These are phyloP conservation scores for Fusarium sp. DNA, from an alignment of 2,329 filamentous ascomycete genomes.

Conservation along the genomic window DNA sequence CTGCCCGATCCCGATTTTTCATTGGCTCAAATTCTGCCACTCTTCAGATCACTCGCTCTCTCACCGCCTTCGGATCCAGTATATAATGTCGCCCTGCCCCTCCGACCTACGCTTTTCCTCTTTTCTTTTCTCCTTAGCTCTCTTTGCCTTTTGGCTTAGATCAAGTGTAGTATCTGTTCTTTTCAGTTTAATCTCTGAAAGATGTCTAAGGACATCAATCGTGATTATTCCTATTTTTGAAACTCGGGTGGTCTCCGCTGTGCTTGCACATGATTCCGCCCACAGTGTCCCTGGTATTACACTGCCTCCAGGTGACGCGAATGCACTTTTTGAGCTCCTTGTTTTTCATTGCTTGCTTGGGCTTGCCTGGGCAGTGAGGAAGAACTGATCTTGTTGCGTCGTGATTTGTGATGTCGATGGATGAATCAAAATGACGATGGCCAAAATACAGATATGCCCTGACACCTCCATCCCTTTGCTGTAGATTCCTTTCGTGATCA, in stretches of 20 bases:
- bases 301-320: slow-evolving; percentile 51
- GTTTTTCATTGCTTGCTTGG: slow-evolving; percentile 54
- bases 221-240: slow-evolving; percentile 81
- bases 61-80: slow-evolving; percentile 18
- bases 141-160: slow-evolving; percentile 77
- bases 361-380: slow-evolving; percentile 54
- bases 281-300: slow-evolving; percentile 56
- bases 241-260: slow-evolving; percentile 50
- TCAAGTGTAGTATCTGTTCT: slow-evolving; percentile 98
- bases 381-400: slow-evolving; percentile 47
- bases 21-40: slow-evolving; percentile 30
- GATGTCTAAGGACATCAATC: slow-evolving; percentile 75
- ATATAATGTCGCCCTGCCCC: slow-evolving; percentile 36
- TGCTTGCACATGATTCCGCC: slow-evolving; percentile 54
- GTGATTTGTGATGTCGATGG: too few relatives aligned
- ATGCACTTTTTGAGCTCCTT: slow-evolving; percentile 40
- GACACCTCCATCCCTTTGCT: not conserved
- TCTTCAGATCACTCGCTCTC: not conserved
- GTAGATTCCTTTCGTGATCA: not conserved
- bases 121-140: slow-evolving; percentile 54
- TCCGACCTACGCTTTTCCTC: slow-evolving; percentile 29
- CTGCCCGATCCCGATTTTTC: not conserved
- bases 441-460: not conserved
- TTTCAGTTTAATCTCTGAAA: slow-evolving; percentile 98
- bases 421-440: accelerated